These are phyloP conservation scores for Erysimum cheiranthoides DNA, from an alignment of 345 rosid genomes.

Conservation along the genomic window DNA sequence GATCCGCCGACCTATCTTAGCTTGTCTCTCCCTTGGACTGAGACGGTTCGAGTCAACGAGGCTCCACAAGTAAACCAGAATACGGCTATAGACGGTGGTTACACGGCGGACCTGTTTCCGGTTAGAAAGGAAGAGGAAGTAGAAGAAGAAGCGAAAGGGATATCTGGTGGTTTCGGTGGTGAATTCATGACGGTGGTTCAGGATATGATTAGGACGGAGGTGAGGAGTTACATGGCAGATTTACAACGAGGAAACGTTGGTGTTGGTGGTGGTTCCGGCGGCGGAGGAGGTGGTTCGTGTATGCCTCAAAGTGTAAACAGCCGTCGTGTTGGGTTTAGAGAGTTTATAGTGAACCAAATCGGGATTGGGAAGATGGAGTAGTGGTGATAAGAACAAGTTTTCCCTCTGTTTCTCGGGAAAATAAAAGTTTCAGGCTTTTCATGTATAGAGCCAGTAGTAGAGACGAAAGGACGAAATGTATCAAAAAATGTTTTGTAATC, in stretches of 20 bases:
- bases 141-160: constrained; percentile 40
- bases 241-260: constrained; percentile 54
- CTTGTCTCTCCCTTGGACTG: constrained; percentile 67
- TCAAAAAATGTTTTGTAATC: constrained; percentile 31
- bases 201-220: constrained; percentile 91
- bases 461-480: constrained; percentile 30
- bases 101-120: constrained; percentile 45
- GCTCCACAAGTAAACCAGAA: constrained; percentile 40
- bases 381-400: constrained; percentile 15
- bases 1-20: constrained; percentile 78
- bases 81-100: constrained; percentile 14
- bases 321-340: constrained; percentile 67
- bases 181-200: constrained; percentile 87
- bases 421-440: constrained; percentile 53
- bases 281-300: constrained; percentile 54
- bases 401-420: constrained; percentile 50
- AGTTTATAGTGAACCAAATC: constrained; percentile 58
- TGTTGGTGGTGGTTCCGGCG: constrained; percentile 39
- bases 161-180: constrained; percentile 64
- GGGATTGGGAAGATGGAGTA: constrained; percentile 67
- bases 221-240: constrained; percentile 77
- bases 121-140: constrained; percentile 39
- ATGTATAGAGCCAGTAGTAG: constrained; percentile 61
- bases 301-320: constrained; percentile 53
- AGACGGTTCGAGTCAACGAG: constrained; percentile 51